Conservation (phyloP, 768 basidiomycete genomes). For the Lactarius hengduanensis region DNA sequence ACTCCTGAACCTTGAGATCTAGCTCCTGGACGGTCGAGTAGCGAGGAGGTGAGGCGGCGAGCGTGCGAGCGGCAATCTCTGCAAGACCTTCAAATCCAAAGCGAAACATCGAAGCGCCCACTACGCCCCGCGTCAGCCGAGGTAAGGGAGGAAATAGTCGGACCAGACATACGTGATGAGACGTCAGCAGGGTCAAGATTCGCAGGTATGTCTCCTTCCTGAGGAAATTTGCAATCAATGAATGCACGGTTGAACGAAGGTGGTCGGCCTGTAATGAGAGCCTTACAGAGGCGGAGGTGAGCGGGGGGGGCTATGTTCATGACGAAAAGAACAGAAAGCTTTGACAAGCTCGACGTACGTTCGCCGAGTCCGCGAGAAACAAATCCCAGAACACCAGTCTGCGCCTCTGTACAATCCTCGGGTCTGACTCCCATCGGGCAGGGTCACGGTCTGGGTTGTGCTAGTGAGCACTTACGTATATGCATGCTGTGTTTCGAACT, state of each 20-base stretch:
- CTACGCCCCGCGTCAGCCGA: conserved; percentile 37
- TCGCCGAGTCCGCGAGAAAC: conserved; percentile 56
- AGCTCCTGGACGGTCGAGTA: conserved; percentile 50
- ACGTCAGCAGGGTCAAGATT: conserved; percentile 33
- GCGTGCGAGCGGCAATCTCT: conserved; percentile 57
- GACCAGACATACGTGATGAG: conserved; percentile 26
- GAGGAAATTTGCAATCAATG: conserved; percentile 64
- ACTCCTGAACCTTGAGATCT: conserved; percentile 61
- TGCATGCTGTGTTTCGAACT: too few species aligned
- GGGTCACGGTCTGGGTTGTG: too few species aligned
- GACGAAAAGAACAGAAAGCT: too few species aligned
- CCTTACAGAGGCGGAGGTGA: conserved; percentile 39
- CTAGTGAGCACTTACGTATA: too few species aligned
- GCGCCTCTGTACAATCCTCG: too few species aligned
- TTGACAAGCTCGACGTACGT: conserved; percentile 41
- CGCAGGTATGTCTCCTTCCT: conserved; percentile 35
- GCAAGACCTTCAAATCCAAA: conserved; percentile 67
- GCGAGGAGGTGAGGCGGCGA: conserved; percentile 62
- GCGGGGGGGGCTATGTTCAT: too few species aligned
- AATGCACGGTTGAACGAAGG: conserved; percentile 65
- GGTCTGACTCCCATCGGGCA: too few species aligned
- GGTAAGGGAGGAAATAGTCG: background rate
- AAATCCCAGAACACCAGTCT: too few species aligned
- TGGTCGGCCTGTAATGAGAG: conserved; percentile 67
- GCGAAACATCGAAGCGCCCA: conserved; percentile 58